Base-by-base conservation (phyloP, 495 filamentous ascomycete species). In the Aspergillus heteromorphus region DNA sequence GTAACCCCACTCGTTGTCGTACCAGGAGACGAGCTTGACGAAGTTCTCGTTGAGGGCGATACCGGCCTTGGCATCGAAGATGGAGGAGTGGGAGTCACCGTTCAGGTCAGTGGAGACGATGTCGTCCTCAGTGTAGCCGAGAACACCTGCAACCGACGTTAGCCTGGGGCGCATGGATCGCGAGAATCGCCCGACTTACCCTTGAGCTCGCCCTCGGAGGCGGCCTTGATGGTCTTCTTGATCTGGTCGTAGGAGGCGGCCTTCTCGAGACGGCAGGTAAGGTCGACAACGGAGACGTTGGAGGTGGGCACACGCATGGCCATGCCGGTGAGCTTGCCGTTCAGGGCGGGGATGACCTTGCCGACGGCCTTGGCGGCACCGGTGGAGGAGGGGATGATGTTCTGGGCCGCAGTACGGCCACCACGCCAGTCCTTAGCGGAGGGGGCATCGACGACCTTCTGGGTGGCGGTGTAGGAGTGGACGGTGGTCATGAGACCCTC, bases 321-420 rank as follows among this genome's bases (percentile, higher is more conserved):
- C 93, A 98, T 96, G 76, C 93, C 93, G 61, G 93, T 98, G 60
- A 98, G 90, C 87, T 98, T 98, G 83, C 93, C 93, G 78, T 98
- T 97, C 56, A 98, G 83, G 53, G 81, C 74, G 53, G 93, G 93
- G 65, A 98, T 97, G 77, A 98, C 93, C 85, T 98, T 98, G 79
- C 93, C 93, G 79, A 98, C 93, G 70, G 93, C 93, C 88, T 98
- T 98, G 68, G 93, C 93, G 73, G 93, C 93, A 85, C 93, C 93
- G 59, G 93, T 98, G 83, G 91, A 96, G 84, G 85, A 89, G 73
- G 93, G 93, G 69, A 98, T 98, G 84, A 98, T 98, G 86, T 98
- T 98, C 83, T 95, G 87, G 63, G 93, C 95, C 77, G 95, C 93
- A 65, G 89, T 89, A 78, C 93, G 93, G 66, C 93, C 93, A 82